Conservation (phyloP, 2,329 filamentous ascomycete species). For the Colletotrichum gigasporum region DNA sequence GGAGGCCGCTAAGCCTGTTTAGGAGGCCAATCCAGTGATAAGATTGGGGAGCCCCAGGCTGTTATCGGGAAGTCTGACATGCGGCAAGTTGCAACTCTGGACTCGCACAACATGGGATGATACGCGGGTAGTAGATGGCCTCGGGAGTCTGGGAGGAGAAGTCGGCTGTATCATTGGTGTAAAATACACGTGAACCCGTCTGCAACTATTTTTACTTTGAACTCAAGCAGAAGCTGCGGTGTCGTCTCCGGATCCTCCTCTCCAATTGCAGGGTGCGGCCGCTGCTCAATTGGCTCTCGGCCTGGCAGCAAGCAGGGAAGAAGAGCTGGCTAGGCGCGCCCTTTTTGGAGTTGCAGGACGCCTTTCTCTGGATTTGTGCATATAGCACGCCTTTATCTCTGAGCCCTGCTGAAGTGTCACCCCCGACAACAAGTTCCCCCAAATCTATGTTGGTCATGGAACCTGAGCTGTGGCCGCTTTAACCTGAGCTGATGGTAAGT, state of each 20-base stretch:
- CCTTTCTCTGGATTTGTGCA: not conserved
- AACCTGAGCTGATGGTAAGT: no score
- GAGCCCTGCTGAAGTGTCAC: no score
- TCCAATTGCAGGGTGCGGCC: not conserved
- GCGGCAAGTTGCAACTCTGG: conserved; percentile 21
- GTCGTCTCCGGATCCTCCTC: not conserved
- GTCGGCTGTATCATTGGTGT: not conserved
- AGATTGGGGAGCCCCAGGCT: not conserved
- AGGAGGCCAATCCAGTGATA: conserved; percentile 6
- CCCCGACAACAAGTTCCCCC: no score
- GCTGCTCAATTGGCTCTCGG: not conserved
- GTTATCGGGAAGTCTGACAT: conserved; percentile 22
- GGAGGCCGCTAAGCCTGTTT: conserved; percentile 17
- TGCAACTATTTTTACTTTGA: not conserved
- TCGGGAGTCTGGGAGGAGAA: conserved; percentile 1
- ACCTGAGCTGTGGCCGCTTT: no score
- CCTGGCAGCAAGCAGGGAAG: not conserved
- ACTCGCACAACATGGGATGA: conserved; percentile 13
- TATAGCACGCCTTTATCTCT: not conserved
- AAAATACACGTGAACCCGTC: not conserved
- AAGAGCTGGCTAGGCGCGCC: no score
- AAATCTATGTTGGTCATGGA: no score
- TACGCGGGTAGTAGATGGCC: conserved; percentile 6
- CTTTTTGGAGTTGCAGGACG: not conserved
- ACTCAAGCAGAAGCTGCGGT: not conserved